Evolutionary conservation across 306 rosid species (phyloP).

Genomic region (Potentilla sterilis): DNA sequence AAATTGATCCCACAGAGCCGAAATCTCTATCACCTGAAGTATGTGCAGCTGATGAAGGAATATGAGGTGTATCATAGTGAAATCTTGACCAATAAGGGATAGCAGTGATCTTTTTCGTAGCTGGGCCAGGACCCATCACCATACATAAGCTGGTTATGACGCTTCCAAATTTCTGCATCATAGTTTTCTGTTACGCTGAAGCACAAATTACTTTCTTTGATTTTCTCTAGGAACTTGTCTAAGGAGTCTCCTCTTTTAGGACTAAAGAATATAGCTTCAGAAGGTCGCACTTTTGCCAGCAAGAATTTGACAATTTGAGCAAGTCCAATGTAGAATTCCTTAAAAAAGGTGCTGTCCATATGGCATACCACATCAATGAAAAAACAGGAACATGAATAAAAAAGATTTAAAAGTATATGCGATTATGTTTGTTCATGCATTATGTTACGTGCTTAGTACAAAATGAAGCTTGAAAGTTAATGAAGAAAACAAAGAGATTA

Average conservation of each 20-base stretch:
- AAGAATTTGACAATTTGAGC: slow-evolving; percentile 52
- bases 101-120: slow-evolving; percentile 74
- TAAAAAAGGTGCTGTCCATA: slow-evolving; percentile 75
- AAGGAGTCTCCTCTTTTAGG: slow-evolving; percentile 80
- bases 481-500: slow-evolving; percentile 28
- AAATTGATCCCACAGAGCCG: not conserved
- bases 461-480: slow-evolving; percentile 23
- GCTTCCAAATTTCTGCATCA: slow-evolving; percentile 63
- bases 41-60: slow-evolving; percentile 5
- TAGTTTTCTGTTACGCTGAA: slow-evolving; percentile 61
- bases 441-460: slow-evolving; percentile 18
- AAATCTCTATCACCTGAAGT: slow-evolving; percentile 9
- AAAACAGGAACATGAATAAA: slow-evolving; percentile 33
- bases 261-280: slow-evolving; percentile 67
- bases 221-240: slow-evolving; percentile 57
- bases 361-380: slow-evolving; percentile 26
- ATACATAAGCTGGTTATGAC: slow-evolving; percentile 51
- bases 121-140: slow-evolving; percentile 61
- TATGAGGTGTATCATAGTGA: slow-evolving; percentile 38
- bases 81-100: slow-evolving; percentile 65
- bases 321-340: slow-evolving; percentile 73
- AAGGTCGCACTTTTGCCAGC: slow-evolving; percentile 46
- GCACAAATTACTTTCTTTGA: slow-evolving; percentile 52
- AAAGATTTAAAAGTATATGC: slow-evolving; percentile 34
- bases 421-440: slow-evolving; percentile 34